Percentiles rank a stretch among this genome's conserved stretches.
These are phyloP conservation scores for Apiospora phragmitis DNA, from an alignment of 2,329 filamentous ascomycete genomes.

Conservation along the genomic window DNA sequence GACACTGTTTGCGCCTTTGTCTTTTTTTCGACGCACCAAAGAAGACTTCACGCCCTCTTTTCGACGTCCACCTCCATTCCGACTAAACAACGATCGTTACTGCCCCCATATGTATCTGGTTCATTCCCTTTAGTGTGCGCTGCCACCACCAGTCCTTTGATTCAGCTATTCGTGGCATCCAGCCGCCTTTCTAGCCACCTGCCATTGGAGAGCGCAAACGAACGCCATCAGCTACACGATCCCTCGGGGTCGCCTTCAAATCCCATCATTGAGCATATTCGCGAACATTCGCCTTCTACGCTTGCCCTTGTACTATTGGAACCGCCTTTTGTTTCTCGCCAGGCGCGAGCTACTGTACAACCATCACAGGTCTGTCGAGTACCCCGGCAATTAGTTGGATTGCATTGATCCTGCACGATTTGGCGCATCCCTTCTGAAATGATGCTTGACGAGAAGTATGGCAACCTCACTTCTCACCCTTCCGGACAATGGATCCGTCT, in stretches of 20 bases:
- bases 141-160: conserved; percentile 3
- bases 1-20: conserved; percentile 8
- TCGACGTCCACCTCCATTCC: not conserved
- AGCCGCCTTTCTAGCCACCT: not conserved
- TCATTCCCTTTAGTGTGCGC: conserved; percentile 1
- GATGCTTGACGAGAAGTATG: conserved; percentile 50
- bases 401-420: not conserved
- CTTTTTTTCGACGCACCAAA: not conserved
- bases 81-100: not conserved
- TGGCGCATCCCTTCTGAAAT: conserved; percentile 28
- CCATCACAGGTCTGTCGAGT: conserved; percentile 10
- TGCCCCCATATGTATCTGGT: not conserved
- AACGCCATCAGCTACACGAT: not conserved
- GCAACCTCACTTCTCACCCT: conserved; percentile 1
- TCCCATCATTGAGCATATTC: not conserved
- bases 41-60: not conserved
- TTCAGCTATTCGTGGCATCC: not conserved
- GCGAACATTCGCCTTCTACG: not conserved
- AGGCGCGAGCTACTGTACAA: conserved; percentile 28
- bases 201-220: not conserved
- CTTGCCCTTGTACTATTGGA: not conserved
- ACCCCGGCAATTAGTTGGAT: conserved; percentile 9
- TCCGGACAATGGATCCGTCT: not conserved
- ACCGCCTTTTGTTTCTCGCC: conserved; percentile 22
- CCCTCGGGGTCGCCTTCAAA: not conserved